Percentiles rank a stretch among this genome's conserved stretches.
phyloP scores from a whole-genome alignment of 192 early-diverging fungal genomes.

The Entomortierella chlamydospora region DNA sequence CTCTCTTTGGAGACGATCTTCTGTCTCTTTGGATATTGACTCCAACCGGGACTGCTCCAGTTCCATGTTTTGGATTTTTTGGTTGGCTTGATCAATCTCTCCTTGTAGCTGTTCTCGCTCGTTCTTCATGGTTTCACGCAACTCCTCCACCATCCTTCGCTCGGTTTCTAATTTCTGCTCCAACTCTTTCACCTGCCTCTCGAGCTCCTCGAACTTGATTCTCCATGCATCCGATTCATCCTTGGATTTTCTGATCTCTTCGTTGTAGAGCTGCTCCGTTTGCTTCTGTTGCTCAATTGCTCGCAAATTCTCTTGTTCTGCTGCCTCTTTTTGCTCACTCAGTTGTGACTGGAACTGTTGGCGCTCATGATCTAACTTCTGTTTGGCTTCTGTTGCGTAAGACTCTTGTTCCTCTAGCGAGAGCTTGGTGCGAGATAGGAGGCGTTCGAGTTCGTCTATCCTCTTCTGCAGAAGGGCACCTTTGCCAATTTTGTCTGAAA shows the following conservation, averaged over 20 bases:
- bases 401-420: conserved; percentile 36
- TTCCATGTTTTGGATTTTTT: conserved; percentile 12
- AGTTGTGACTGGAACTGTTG: conserved; percentile 25
- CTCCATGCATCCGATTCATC: conserved; percentile 26
- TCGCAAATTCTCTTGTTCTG: conserved; percentile 6
- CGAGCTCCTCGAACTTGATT: conserved; percentile 20
- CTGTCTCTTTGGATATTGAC: neutral
- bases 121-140: conserved; percentile 13
- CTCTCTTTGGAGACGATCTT: conserved; percentile 2
- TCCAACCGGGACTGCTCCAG: neutral
- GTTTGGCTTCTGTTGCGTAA: neutral
- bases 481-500: conserved; percentile 29
- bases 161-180: conserved; percentile 29
- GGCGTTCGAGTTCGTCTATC: conserved; percentile 38
- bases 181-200: conserved; percentile 17
- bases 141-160: conserved; percentile 12
- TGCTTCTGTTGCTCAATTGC: neutral
- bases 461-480: conserved; percentile 23
- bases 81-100: conserved; percentile 9
- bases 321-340: neutral
- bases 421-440: conserved; percentile 11
- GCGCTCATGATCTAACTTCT: conserved; percentile 14
- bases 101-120: conserved; percentile 20
- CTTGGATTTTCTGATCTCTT: conserved; percentile 10
- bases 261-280: neutral